A percentile compares a stretch with the other conserved stretches of the same genome.
Evolutionary conservation across 2,329 filamentous ascomycete species (phyloP).

Genomic region (Capronia epimyces): DNA sequence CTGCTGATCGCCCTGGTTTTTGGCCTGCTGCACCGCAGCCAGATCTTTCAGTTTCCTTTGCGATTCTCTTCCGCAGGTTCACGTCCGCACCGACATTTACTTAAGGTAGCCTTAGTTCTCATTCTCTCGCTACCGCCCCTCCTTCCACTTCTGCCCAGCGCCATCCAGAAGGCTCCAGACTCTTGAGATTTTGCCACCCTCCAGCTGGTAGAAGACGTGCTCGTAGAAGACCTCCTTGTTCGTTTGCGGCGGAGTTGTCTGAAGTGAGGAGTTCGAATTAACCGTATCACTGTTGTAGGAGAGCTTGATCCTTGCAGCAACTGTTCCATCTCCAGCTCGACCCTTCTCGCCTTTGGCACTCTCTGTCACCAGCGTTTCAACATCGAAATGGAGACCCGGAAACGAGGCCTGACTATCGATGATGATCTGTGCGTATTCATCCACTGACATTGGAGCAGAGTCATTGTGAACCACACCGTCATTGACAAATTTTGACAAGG

Average conservation of each 20-base stretch:
- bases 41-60: not conserved
- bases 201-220: slow-evolving; percentile 18
- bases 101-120: not conserved
- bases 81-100: too few relatives aligned
- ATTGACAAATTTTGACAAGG: slow-evolving; percentile 6
- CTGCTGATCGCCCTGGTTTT: not conserved
- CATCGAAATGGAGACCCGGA: slow-evolving; percentile 11
- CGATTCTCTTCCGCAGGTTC: not conserved
- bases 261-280: not conserved
- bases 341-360: not conserved
- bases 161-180: slow-evolving; percentile 21
- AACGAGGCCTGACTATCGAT: slow-evolving; percentile 10
- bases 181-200: slow-evolving; percentile 15
- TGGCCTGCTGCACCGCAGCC: not conserved
- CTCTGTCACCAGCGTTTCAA: slow-evolving; percentile 17
- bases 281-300: not conserved
- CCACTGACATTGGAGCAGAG: slow-evolving; percentile 11
- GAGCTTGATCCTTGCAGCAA: slow-evolving; percentile 17
- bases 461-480: slow-evolving; percentile 15
- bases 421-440: slow-evolving; percentile 14
- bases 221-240: slow-evolving; percentile 16
- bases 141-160: slow-evolving; percentile 12
- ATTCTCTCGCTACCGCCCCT: not conserved
- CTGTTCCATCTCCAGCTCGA: slow-evolving; percentile 1
- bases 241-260: not conserved